These are phyloP conservation scores for Calonectria pseudoturangicola DNA, from an alignment of 2,329 filamentous ascomycete species.

Conservation along the genomic window DNA sequence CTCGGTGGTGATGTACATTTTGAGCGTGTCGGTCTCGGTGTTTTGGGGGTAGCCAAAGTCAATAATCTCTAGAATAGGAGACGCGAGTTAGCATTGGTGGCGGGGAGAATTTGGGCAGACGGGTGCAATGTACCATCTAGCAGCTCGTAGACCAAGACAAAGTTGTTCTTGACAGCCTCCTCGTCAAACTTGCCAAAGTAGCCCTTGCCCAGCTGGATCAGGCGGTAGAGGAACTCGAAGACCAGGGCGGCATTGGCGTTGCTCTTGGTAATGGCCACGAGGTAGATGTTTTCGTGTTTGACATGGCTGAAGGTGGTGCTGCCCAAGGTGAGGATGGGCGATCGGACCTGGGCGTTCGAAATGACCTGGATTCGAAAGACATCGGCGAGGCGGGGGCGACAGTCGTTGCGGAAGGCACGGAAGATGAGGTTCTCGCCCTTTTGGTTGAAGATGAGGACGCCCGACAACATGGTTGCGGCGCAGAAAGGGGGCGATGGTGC, in stretches of 20 bases:
- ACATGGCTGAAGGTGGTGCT: constrained; percentile 99
- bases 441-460: constrained; percentile 98
- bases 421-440: constrained; percentile 99
- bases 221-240: constrained; percentile 96
- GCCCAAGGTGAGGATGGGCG: constrained; percentile 96
- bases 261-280: constrained; percentile 98
- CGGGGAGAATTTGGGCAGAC: not conserved
- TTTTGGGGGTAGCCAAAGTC: constrained; percentile 99
- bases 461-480: constrained; percentile 87
- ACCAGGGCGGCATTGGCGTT: constrained; percentile 99
- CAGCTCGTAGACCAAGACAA: constrained; percentile 98
- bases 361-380: constrained; percentile 99
- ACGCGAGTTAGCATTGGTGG: not conserved
- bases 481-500: constrained; percentile 19
- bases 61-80: constrained; percentile 84
- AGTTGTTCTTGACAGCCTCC: constrained; percentile 99
- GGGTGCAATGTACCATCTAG: constrained; percentile 81
- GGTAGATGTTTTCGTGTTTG: constrained; percentile 99
- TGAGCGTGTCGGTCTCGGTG: constrained; percentile 97
- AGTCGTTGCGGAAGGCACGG: constrained; percentile 98
- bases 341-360: constrained; percentile 97
- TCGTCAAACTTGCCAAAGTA: constrained; percentile 99
- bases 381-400: constrained; percentile 96
- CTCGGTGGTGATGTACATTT: constrained; percentile 99
- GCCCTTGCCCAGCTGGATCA: constrained; percentile 91